Percentiles rank a stretch among this genome's conserved stretches.
Conservation (phyloP, 2,329 filamentous ascomycete genomes). For the Polytolypa hystricis region DNA sequence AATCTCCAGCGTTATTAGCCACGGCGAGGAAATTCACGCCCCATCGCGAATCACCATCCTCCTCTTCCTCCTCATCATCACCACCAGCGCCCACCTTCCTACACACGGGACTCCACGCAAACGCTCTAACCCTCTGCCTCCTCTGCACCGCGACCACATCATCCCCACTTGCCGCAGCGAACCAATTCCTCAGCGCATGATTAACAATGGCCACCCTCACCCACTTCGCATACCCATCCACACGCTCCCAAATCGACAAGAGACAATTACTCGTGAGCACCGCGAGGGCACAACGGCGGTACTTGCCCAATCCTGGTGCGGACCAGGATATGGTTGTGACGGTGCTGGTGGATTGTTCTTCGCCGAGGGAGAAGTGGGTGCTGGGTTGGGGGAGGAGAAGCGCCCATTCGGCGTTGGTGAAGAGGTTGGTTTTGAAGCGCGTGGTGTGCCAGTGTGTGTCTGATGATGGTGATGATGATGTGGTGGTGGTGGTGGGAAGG, state of each 20-base stretch:
- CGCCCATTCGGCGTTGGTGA: slow-evolving; percentile 41
- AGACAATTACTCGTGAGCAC: slow-evolving; percentile 47
- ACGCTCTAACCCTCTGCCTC: slow-evolving; percentile 28
- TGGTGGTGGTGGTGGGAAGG: too few species aligned
- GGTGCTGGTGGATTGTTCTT: slow-evolving; percentile 45
- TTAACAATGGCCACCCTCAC: slow-evolving; percentile 44
- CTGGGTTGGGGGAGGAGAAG: slow-evolving; percentile 36
- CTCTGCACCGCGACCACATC: slow-evolving; percentile 16
- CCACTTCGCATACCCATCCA: slow-evolving; percentile 40
- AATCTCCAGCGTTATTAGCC: slow-evolving; percentile 30
- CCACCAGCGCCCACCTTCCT: neutral
- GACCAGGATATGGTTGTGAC: slow-evolving; percentile 47
- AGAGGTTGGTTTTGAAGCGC: slow-evolving; percentile 40
- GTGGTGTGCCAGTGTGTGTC: slow-evolving; percentile 24
- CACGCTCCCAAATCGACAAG: slow-evolving; percentile 45
- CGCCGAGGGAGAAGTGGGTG: slow-evolving; percentile 43
- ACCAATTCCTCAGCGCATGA: slow-evolving; percentile 33
- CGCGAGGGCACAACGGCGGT: slow-evolving; percentile 43
- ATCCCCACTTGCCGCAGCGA: slow-evolving; percentile 9
- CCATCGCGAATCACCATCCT: slow-evolving; percentile 16
- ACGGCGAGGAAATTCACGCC: slow-evolving; percentile 26
- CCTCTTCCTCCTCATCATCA: neutral
- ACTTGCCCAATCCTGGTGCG: slow-evolving; percentile 42
- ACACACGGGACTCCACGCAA: slow-evolving; percentile 27
- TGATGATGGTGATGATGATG: slow-evolving; percentile 2